Base-by-base conservation (phyloP, 2,329 filamentous ascomycete species). In the Chrysosporium queenslandicum region DNA sequence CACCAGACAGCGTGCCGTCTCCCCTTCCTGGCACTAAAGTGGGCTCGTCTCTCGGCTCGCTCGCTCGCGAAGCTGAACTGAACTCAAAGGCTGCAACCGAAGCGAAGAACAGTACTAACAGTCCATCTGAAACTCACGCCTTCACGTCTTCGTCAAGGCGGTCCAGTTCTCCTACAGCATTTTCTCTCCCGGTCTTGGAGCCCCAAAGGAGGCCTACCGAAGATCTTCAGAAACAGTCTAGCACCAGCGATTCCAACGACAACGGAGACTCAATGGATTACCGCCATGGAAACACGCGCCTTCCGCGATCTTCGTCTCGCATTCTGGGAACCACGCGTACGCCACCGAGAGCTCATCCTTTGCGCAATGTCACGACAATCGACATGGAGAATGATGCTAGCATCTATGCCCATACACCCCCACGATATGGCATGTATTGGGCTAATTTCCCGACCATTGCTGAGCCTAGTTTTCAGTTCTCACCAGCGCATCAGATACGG, bases 331-430 rank as follows among this genome's bases (percentile, higher is more conserved):
- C 16, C 43, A 27, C 11, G n/a, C 36, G 27, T 42, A 47, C 14
- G 29, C 30, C 46, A 20, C 14, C 47, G 12, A 37, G 16, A 25
- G 47, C 39, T 20, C 56, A 55, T 23, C 56, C 50, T 14, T 36
- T 57, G n/a, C 53, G 53, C 23, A 52, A 52, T 37, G 51, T 55
- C n/a, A 41, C 56, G 9, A 53, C 40, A 6, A 42, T 52, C 3
- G 47, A 56, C 32, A n/a, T 32, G 7, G 47, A 21, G 16, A 25
- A 45, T 29, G 51, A 37, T 11, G 12, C 12, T 16, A 37, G 7
- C 14, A 34, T 20, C 36, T 42, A 41, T 23, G 21, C 21, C 23
- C 16, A 41, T 42, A 7, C 8, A 2, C 16, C 47, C 2, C 23
- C 36, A n/a, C 36, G 14, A 9, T 50, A 50, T 42, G 9, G 7